Evolutionary conservation across 331 rosid species (phyloP).

Genomic region (Prunus yedoensis): DNA sequence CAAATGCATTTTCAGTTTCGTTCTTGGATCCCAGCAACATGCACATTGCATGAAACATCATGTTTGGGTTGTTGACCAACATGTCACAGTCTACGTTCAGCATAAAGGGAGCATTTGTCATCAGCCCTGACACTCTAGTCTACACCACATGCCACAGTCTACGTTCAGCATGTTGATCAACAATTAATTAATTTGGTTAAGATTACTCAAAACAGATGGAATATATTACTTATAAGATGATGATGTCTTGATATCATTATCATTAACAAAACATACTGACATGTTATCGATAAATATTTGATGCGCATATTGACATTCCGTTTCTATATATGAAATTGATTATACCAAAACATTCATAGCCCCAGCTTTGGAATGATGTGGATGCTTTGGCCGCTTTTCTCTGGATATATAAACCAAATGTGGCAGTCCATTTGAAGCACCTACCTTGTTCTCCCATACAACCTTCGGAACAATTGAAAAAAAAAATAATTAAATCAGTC

Average conservation of each 20-base stretch:
- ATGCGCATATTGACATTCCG: no score
- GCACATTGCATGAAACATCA: constrained; percentile 48
- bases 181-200: background rate
- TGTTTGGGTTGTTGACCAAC: constrained; percentile 59
- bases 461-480: constrained; percentile 33
- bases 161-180: background rate
- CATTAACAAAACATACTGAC: no score
- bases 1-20: constrained; percentile 55
- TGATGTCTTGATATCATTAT: no score
- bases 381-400: constrained; percentile 60
- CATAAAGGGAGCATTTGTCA: constrained; percentile 71
- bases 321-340: background rate
- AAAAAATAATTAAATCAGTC: background rate
- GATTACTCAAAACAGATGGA: background rate
- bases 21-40: constrained; percentile 35
- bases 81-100: constrained; percentile 84
- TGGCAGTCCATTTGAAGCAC: constrained; percentile 37
- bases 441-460: constrained; percentile 54
- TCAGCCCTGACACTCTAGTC: constrained; percentile 74
- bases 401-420: constrained; percentile 68
- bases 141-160: background rate
- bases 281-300: no score
- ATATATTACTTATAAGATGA: no score
- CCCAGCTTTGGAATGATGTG: constrained; percentile 76
- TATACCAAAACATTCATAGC: constrained; percentile 79